These are phyloP conservation scores for Apiotrichum porosum DNA, from an alignment of 1,284 basidiomycete species.

Conservation along the genomic window DNA sequence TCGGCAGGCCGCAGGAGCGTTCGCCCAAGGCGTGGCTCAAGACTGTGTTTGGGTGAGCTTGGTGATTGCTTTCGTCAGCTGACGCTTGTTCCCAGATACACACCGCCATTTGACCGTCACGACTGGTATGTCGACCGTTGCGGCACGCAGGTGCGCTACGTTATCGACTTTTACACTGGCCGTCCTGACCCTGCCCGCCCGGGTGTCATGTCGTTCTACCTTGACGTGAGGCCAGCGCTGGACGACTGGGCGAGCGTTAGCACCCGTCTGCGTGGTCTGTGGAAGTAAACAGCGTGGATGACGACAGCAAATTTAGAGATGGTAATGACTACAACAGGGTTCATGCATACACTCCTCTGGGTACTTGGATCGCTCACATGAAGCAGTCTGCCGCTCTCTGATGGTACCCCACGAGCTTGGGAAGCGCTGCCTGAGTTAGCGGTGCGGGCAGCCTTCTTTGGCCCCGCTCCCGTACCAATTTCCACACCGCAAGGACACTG, in stretches of 20 bases:
- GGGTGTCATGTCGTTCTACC: constrained; percentile 63
- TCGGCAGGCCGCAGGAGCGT: constrained; percentile 52
- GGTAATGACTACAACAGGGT: too few relatives aligned
- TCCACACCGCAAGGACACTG: too few relatives aligned
- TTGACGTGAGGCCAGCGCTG: constrained; percentile 89
- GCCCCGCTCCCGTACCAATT: too few relatives aligned
- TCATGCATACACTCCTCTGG: too few relatives aligned
- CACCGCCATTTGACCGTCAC: constrained; percentile 91
- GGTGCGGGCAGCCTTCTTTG: too few relatives aligned
- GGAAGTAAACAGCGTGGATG: constrained; percentile 12
- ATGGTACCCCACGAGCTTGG: too few relatives aligned
- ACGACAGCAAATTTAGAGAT: too few relatives aligned
- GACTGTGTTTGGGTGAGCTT: constrained; percentile 74
- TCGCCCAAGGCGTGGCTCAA: constrained; percentile 79
- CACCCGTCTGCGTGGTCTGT: constrained; percentile 55
- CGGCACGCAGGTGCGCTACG: constrained; percentile 80
- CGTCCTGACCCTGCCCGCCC: constrained; percentile 49
- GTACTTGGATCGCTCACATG: too few relatives aligned
- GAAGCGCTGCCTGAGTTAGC: too few relatives aligned
- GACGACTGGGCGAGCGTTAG: constrained; percentile 84
- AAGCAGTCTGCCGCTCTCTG: too few relatives aligned
- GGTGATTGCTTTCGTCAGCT: neutral
- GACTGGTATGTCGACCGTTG: constrained; percentile 96
- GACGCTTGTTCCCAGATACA: constrained; percentile 59
- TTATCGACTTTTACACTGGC: constrained; percentile 99